Conservation (phyloP, 495 filamentous ascomycete genomes). For the Podospora pseudopauciseta region DNA sequence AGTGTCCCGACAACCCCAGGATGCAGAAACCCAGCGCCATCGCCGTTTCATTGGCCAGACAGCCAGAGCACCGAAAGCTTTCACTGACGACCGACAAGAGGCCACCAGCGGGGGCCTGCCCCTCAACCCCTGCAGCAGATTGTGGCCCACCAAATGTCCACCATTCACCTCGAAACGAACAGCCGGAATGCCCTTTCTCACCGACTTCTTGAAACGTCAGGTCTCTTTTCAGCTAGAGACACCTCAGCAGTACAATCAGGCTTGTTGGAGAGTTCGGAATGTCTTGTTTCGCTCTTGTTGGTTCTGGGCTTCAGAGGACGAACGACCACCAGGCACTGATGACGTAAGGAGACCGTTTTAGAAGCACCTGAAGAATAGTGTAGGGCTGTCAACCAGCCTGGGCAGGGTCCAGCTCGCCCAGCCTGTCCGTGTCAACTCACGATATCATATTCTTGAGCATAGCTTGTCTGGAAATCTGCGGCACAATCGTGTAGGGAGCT, state of each 20-base stretch:
- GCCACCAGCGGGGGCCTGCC: conserved; percentile 9
- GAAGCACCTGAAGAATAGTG: neutral
- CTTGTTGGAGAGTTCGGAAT: neutral
- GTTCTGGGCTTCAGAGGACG: neutral
- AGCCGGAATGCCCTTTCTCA: neutral
- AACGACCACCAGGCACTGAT: neutral
- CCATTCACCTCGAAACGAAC: neutral
- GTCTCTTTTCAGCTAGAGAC: neutral
- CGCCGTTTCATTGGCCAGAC: conserved; percentile 18
- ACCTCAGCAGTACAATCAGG: neutral
- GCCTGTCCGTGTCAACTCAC: neutral
- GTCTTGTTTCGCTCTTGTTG: neutral
- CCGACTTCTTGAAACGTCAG: conserved; percentile 4
- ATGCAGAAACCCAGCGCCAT: conserved; percentile 13
- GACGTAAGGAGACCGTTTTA: conserved; percentile 2
- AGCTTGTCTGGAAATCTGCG: neutral
- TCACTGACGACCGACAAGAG: conserved; percentile 10
- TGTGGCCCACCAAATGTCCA: neutral
- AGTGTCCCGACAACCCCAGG: neutral
- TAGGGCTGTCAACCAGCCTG: neutral
- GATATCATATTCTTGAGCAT: neutral
- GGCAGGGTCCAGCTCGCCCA: neutral
- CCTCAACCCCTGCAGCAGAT: conserved; percentile 2
- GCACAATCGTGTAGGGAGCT: neutral
- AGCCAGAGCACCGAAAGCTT: conserved; percentile 14